Evolutionary conservation across 208 protist genomes (phyloP), one percentile per base, ranked within the genome.

Genomic region (Porcisia hertigi): DNA sequence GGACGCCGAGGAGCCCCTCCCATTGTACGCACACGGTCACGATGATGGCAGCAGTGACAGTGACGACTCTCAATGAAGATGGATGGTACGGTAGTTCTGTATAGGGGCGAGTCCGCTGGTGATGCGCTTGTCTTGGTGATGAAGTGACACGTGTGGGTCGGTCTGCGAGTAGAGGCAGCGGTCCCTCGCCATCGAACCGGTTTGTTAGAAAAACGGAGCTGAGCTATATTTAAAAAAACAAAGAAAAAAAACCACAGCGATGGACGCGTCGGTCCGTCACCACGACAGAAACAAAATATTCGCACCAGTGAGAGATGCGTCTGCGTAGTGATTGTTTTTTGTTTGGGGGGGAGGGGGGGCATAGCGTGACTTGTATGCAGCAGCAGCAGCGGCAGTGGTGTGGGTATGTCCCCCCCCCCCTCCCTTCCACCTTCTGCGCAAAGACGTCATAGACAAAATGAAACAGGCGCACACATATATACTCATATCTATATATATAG

Each of bases 11-110:
- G 34, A 39, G 5, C 30, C 53, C 3, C 53, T 34, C 30, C 36
- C 52, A 36, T 52, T 72, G 16, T 72, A 72, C 69, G 59, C 36
- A 9, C 69, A 72, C 53, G 53, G 11, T 30, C 34, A 20, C 66
- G 34, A 18, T 34, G 53, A 72, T 7, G 36, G 12, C 25, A 9
- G 23, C 25, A 71, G 66, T 49, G 47, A 57, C 66, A 57, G 49
- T 57, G 66, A 71, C 16, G 25, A 36, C 5, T 16, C 1, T 65
- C 66, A 16, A 71, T 12, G 30, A 58, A 20, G 47, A 18, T 25
- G 66, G 9, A n/a, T 25, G 1, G 9, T 20, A 7, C 45, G 16
- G 23, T 4, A 39, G 30, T 30, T 23, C 20, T 23, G 66, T 41
- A 7, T 67, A 20, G 47, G 11, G 5, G 25, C 23, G 23, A 49